phyloP scores from a whole-genome alignment of 495 filamentous ascomycete genomes.

The Trichoderma reesei region DNA sequence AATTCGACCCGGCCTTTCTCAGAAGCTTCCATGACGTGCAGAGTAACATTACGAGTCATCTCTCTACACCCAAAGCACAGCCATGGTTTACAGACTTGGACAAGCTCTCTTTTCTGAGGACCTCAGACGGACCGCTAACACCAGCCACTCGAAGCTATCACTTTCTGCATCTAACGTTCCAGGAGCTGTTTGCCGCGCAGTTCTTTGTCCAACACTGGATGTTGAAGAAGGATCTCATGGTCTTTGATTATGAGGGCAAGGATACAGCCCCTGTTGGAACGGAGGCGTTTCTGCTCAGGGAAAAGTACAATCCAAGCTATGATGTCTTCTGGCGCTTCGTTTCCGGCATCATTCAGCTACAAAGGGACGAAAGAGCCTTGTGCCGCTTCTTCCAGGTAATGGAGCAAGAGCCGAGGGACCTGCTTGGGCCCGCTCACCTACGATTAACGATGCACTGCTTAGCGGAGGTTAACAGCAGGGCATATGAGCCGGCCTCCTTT shows the following conservation, averaged over 20 bases:
- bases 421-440: constrained; percentile 12
- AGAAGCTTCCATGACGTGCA: too few relatives aligned
- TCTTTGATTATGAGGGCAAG: too few relatives aligned
- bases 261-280: too few relatives aligned
- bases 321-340: constrained; percentile 30
- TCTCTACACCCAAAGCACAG: neutral
- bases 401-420: neutral
- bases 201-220: constrained; percentile 12
- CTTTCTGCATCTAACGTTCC: constrained; percentile 27
- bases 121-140: neutral
- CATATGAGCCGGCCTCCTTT: too few relatives aligned
- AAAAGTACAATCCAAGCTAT: constrained; percentile 27
- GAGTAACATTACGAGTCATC: too few relatives aligned
- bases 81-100: constrained; percentile 3
- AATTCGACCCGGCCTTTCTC: neutral
- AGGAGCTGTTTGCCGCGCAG: constrained; percentile 26
- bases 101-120: constrained; percentile 5
- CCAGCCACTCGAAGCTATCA: constrained; percentile 18
- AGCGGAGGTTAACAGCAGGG: too few relatives aligned
- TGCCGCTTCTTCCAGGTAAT: constrained; percentile 3
- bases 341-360: constrained; percentile 20
- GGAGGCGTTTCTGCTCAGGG: constrained; percentile 20
- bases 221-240: too few relatives aligned
- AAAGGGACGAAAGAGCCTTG: neutral
- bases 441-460: neutral